These are phyloP conservation scores for Amanita molliuscula DNA, from an alignment of 768 basidiomycete species.

Conservation along the genomic window DNA sequence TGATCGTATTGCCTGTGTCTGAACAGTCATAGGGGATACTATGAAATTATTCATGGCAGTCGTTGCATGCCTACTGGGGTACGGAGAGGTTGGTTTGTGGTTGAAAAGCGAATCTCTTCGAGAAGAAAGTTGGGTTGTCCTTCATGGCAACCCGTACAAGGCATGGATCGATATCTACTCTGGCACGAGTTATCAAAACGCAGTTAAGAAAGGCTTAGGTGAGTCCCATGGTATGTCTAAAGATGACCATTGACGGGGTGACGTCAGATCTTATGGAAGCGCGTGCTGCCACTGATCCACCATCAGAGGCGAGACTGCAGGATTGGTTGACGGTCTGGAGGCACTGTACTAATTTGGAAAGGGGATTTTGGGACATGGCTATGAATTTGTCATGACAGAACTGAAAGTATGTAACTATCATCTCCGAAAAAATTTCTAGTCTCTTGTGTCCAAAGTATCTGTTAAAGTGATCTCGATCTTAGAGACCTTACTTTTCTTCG, in stretches of 20 bases:
- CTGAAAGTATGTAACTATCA: neutral
- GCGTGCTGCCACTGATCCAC: slow-evolving; percentile 49
- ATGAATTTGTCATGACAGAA: slow-evolving; percentile 16
- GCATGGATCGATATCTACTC: slow-evolving; percentile 76
- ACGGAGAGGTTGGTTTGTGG: slow-evolving; percentile 88
- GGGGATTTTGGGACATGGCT: slow-evolving; percentile 75
- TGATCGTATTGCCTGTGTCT: neutral
- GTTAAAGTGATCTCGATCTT: slow-evolving; percentile 24
- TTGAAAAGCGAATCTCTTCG: slow-evolving; percentile 46
- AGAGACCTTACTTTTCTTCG: slow-evolving; percentile 5
- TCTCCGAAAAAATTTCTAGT: neutral
- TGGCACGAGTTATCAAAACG: slow-evolving; percentile 57
- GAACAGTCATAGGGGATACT: slow-evolving; percentile 43
- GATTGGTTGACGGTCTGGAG: slow-evolving; percentile 71
- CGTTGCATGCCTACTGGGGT: slow-evolving; percentile 80
- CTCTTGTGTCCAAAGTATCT: neutral
- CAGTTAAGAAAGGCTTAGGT: slow-evolving; percentile 72
- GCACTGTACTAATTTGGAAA: slow-evolving; percentile 68
- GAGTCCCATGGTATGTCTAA: slow-evolving; percentile 12
- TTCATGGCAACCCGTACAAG: slow-evolving; percentile 66
- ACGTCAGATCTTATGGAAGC: slow-evolving; percentile 62
- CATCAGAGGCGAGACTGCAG: slow-evolving; percentile 43
- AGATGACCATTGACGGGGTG: slow-evolving; percentile 1
- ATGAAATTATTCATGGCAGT: slow-evolving; percentile 71
- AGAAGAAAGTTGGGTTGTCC: slow-evolving; percentile 40